Base-by-base conservation (phyloP, 1,139 yeast genomes). In the Yamadazyma atmosphaerica region DNA sequence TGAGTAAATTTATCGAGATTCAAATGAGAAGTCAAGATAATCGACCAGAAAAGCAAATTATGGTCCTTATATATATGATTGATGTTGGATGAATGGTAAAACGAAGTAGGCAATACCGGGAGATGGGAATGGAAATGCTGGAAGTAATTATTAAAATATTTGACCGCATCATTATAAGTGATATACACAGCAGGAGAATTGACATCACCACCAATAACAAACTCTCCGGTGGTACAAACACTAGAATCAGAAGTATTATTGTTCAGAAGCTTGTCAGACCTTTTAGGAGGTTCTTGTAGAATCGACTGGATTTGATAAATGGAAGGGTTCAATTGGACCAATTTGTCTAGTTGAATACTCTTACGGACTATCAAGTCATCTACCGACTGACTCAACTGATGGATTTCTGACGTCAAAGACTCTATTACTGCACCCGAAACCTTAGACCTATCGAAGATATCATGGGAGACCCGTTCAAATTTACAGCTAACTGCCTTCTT, bases 401-500 rank as follows among this genome's bases (percentile, higher is more conserved):
- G 41, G 8, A 68, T 65, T 30, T 65, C 75, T 13, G 40, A 33
- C n/a, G 60, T 47, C 38, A 70, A 54, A 35, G 50, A 56, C 38
- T 66, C 70, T 2, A 68, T 41, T 21, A 71, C 70, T 33, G 59
- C 54, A 29, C 57, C 51, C 2, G 59, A 51, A 1, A 22, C n/a
- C 33, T 67, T 51, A 26, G 63, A 59, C 16, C 25, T 11, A n/a
- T 30, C 25, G 21, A n/a, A 19, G 6, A 65, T 56, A 15, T 56
- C 50, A 32, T 54, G 51, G 16, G 60, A 52, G 13, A 65, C 59
- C 16, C 62, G 47, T 44, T 77, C 86, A 37, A 81, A 63, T 32
- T 72, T 70, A 51, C 88, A 82, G 31, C 61, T 58, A 13, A 73
- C 51, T 18, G 75, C 74, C 42, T 72, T 70, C 53, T 74, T 77